Conservation (phyloP, 2,329 filamentous ascomycete species). For the Aspergillus tamarii region DNA sequence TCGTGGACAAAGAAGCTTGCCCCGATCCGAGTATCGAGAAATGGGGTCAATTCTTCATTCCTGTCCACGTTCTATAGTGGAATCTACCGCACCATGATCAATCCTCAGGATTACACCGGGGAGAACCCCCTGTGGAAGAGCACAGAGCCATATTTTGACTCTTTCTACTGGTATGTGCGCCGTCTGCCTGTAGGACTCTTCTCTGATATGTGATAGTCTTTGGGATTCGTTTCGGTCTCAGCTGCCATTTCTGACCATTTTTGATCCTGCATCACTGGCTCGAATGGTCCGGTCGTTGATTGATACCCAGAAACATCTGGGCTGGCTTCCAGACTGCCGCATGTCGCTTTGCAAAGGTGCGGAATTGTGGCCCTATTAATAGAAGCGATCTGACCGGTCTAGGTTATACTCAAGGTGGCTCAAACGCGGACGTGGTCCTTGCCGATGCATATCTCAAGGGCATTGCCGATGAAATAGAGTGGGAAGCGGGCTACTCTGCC, state of each 20-base stretch:
- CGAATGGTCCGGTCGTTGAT: slow-evolving; percentile 71
- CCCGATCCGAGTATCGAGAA: slow-evolving; percentile 40
- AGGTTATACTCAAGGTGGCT: slow-evolving; percentile 73
- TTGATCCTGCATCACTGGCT: slow-evolving; percentile 65
- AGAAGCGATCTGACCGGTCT: not conserved
- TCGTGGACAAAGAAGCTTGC: slow-evolving; percentile 62
- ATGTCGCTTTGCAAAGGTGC: slow-evolving; percentile 68
- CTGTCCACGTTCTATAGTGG: slow-evolving; percentile 68
- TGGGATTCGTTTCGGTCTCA: slow-evolving; percentile 73
- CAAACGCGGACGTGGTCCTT: slow-evolving; percentile 70
- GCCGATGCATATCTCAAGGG: slow-evolving; percentile 72
- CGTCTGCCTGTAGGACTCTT: not conserved
- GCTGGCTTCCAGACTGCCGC: slow-evolving; percentile 73
- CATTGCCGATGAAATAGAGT: slow-evolving; percentile 63
- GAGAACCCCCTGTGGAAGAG: slow-evolving; percentile 70
- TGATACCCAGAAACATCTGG: slow-evolving; percentile 70
- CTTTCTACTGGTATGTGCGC: slow-evolving; percentile 65
- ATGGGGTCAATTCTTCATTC: slow-evolving; percentile 32
- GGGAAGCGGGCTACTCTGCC: slow-evolving; percentile 68
- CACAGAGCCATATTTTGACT: slow-evolving; percentile 71
- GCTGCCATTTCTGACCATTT: slow-evolving; percentile 68
- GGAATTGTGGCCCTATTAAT: not conserved
- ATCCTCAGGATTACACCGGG: slow-evolving; percentile 72
- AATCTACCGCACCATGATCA: slow-evolving; percentile 70
- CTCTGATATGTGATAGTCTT: slow-evolving; percentile 44